Base-by-base conservation (phyloP, 192 early-diverging fungal species). In the Rhizophagus clarus region DNA sequence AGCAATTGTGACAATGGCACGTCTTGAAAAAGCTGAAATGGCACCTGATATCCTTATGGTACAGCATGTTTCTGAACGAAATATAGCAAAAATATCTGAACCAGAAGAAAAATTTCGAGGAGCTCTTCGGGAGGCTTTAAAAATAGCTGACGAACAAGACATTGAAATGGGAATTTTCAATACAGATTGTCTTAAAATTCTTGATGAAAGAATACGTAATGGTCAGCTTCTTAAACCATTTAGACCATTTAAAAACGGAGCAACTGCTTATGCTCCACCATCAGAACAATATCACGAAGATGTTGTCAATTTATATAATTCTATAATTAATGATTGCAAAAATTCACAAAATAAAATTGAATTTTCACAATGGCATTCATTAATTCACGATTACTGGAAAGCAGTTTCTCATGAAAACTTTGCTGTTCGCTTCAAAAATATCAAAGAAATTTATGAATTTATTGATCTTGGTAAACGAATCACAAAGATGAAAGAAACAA, bases 1-100 rank as follows among this genome's bases (percentile, higher is more conserved):
- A 17, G 76, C 62, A 17, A 77, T 77, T 40, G 76, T 77, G 24
- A 49, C 76, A 77, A 77, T 77, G 76, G 61, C 76, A 45, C 76
- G 76, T 28, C 76, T 77, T 29, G 76, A 68, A 63, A 24, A 77
- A 29, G 76, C 62, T 40, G 62, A 14, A 20, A 77, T 77, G 63
- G 37, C 62, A 2, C 76, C 76, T 22, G 76, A 77, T 45, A 62
- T 77, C n/a, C 28, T 77, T 20, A 77, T 77, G 76, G 76, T 77
- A 24, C 62, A 77, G 22, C 76, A 77, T 68, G 1, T 77, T 37
- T 45, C 76, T 28, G 76, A 77, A 61, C 20, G 76, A 37, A 68
- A 77, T 28, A 20, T 0, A 29, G 62, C 26, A 40, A 77, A 70
- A 67, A 4, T 49, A 1, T 66, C 63, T 1, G 34, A 68, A 0